phyloP scores from a whole-genome alignment of 2,329 filamentous ascomycete species.

The Cryphonectria radicalis region DNA sequence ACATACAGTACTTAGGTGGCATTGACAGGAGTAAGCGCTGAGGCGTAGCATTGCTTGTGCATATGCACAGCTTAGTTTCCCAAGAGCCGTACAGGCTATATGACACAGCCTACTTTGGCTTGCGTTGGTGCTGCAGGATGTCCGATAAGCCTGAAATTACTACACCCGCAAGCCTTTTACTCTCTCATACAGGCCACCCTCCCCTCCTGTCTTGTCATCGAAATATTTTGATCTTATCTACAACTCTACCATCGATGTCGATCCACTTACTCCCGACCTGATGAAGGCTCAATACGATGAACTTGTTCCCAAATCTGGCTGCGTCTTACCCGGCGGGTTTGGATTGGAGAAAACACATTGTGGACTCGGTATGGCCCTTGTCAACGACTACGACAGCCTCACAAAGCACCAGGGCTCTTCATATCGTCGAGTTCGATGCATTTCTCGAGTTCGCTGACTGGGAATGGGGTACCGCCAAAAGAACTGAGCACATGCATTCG shows the following conservation, averaged over 20 bases:
- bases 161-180: no score
- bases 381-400: background rate
- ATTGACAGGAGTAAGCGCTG: no score
- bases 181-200: no score
- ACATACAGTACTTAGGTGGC: no score
- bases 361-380: background rate
- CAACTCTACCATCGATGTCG: no score
- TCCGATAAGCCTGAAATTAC: no score
- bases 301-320: background rate
- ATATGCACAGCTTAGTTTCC: no score
- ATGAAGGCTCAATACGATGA: background rate
- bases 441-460: background rate
- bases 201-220: background rate
- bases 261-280: background rate
- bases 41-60: no score
- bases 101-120: no score
- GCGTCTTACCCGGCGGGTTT: background rate
- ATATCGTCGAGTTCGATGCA: background rate
- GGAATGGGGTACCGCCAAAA: background rate
- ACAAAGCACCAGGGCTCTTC: background rate
- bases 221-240: background rate
- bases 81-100: no score
- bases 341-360: background rate
- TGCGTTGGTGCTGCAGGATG: no score
- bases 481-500: background rate